These are phyloP conservation scores for Xylariaceae sp. DNA, from an alignment of 2,329 filamentous ascomycete genomes.

Conservation along the genomic window DNA sequence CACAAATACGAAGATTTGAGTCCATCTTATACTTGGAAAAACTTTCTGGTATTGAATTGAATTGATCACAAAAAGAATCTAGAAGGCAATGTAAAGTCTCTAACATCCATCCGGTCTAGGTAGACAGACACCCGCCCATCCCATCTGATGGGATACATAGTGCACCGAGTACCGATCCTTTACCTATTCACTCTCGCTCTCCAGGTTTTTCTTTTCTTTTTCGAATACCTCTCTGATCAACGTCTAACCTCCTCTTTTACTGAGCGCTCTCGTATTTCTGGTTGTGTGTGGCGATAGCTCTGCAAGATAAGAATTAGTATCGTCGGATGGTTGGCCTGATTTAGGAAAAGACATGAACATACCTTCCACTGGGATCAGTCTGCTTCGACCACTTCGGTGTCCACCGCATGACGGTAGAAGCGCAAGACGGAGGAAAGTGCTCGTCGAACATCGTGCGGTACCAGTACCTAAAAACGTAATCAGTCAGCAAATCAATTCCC, in stretches of 20 bases:
- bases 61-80: no score
- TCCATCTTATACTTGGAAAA: no score
- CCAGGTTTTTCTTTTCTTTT: no score
- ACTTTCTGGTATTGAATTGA: no score
- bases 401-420: constrained; percentile 92
- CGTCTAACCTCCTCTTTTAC: neutral
- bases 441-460: constrained; percentile 98
- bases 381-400: constrained; percentile 96
- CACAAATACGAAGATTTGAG: no score
- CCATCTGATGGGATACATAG: no score
- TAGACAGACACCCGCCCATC: no score
- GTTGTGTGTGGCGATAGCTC: constrained; percentile 70
- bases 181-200: no score
- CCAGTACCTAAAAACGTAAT: constrained; percentile 63
- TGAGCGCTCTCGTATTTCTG: constrained; percentile 57
- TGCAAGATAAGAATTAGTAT: constrained; percentile 32
- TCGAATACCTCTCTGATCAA: no score
- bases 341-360: constrained; percentile 28
- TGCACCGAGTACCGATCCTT: no score
- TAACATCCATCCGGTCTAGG: no score
- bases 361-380: constrained; percentile 90
- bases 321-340: neutral
- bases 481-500: neutral
- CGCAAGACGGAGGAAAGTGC: constrained; percentile 90
- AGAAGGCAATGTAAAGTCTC: no score